These are phyloP conservation scores for Boletus rubroflammeus DNA, from an alignment of 768 basidiomycete species.

Conservation along the genomic window DNA sequence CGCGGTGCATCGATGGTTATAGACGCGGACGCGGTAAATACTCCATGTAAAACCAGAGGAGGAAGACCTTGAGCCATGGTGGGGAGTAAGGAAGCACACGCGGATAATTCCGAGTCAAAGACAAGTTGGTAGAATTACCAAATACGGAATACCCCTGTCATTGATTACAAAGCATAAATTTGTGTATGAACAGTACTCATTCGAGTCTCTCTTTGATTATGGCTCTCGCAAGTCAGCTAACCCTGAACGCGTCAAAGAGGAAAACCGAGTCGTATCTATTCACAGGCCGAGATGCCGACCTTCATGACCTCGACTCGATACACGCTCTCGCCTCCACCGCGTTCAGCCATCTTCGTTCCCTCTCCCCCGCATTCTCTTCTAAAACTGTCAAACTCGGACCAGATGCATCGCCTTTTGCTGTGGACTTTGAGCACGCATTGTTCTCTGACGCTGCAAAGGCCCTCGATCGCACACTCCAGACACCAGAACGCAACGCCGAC, in stretches of 20 bases:
- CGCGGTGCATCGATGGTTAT: constrained; percentile 57
- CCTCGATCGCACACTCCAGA: constrained; percentile 75
- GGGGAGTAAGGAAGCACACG: no score
- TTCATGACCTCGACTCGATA: constrained; percentile 85
- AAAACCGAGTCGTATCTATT: constrained; percentile 83
- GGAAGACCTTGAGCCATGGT: constrained; percentile 31
- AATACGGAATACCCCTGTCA: neutral
- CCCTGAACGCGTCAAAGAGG: constrained; percentile 72
- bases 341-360: constrained; percentile 61
- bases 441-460: constrained; percentile 78
- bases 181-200: neutral
- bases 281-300: constrained; percentile 72
- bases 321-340: constrained; percentile 78
- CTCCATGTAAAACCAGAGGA: constrained; percentile 37
- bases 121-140: no score
- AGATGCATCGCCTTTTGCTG: constrained; percentile 20
- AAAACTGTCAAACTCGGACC: constrained; percentile 8
- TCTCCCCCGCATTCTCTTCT: constrained; percentile 50
- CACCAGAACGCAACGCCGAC: constrained; percentile 55
- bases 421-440: constrained; percentile 60
- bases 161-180: neutral
- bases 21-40: constrained; percentile 47
- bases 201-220: no score
- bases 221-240: constrained; percentile 81
- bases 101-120: no score